Base-by-base conservation (phyloP, 768 basidiomycete genomes). In the Suillus hirtellus region DNA sequence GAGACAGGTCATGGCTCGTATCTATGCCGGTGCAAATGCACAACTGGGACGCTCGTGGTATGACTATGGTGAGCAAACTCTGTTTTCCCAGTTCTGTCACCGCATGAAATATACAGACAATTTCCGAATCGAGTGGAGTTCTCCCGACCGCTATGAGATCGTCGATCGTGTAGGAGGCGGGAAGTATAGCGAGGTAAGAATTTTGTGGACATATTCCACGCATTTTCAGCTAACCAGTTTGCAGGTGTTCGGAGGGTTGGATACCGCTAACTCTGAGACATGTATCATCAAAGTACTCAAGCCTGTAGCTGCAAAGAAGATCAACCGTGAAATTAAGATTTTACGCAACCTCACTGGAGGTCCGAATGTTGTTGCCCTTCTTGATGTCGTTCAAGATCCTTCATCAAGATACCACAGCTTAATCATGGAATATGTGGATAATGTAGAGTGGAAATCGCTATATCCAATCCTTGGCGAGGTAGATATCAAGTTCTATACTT, bases 321-420 rank as follows among this genome's bases (percentile, higher is more conserved):
- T 89, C 72, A 88, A 88, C 76, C 80, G 89, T 37, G 89, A 90
- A 74, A 86, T 90, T 75, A 89, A 90, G 77, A 86, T 90, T 63
- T 75, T 90, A 56, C 83, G 85, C 64, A 89, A 89, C 72, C 71
- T 90, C 34, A 82, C 85, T 9, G 89, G 89, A 9, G 89, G 87
- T 2, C 84, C 87, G n/a, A 90, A 90, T 76, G 79, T 90, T 61
- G 81, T 90, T 65, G 81, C 78, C 4, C 70, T 90, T 62, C 74
- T 88, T 68, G 89, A 90, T 70, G 86, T 89, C 46, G 89, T 90
- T 11, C 78, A 86, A 63, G 89, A 90, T 71, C 78, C 82, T n/a
- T 80, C 83, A 61, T 78, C 79, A 46, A 84, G 84, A 63, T 87
- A 84, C 60, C 86, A 85, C 47, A 87, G 86, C 67, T 82, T 90